Percentiles rank a stretch among this genome's conserved stretches.
Evolutionary conservation across 176 grass and related monocot species (phyloP).

Genomic region (Tillandsia fasciculata): DNA sequence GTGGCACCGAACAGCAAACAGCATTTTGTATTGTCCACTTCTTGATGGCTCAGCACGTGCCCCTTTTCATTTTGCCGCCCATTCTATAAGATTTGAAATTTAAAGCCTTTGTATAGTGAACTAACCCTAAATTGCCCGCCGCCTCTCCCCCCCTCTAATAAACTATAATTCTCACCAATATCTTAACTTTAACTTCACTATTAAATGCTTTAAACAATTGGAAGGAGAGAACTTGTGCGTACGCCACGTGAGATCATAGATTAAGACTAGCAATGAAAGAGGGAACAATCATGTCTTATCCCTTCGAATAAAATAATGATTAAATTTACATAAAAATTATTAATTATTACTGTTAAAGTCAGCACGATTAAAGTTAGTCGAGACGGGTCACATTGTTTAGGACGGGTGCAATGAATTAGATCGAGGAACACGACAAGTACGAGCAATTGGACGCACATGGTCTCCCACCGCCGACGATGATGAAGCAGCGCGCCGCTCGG

Average conservation of each 20-base stretch:
- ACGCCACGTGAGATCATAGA: not conserved
- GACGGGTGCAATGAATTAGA: not conserved
- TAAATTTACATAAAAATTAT: slow-evolving; percentile 16
- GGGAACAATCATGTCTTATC: slow-evolving; percentile 19
- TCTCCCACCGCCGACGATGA: not conserved
- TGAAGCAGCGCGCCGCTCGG: slow-evolving; percentile 44
- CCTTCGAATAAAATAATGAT: slow-evolving; percentile 16
- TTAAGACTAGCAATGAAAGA: not conserved
- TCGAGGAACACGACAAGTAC: slow-evolving; percentile 20
- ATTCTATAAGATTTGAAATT: too few species aligned
- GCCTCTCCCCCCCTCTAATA: too few species aligned
- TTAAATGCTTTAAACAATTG: too few species aligned
- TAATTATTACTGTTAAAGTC: slow-evolving; percentile 33
- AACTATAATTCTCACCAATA: too few species aligned
- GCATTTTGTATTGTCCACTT: too few species aligned
- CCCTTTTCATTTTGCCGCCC: too few species aligned
- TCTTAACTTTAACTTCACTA: too few species aligned
- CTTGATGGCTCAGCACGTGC: too few species aligned
- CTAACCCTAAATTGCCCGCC: too few species aligned
- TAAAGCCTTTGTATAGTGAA: too few species aligned
- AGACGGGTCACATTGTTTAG: not conserved
- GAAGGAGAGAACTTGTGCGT: not conserved
- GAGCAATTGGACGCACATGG: slow-evolving; percentile 33
- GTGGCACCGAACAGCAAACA: too few species aligned
- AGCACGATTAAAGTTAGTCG: slow-evolving; percentile 1